These are phyloP conservation scores for Vigna hirtella DNA, from an alignment of 306 rosid species.

Conservation along the genomic window DNA sequence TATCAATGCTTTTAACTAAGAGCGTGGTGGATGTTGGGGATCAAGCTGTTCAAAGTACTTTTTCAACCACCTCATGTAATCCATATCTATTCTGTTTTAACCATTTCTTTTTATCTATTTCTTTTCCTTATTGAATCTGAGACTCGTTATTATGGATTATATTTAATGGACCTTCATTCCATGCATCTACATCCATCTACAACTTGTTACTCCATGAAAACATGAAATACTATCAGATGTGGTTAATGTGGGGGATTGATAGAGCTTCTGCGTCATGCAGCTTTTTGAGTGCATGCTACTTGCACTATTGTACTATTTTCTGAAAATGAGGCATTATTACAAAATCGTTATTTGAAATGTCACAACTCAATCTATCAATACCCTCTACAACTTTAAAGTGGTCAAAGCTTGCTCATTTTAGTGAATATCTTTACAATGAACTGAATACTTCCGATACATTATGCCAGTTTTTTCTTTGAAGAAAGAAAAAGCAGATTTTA, in stretches of 20 bases:
- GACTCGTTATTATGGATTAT: neutral
- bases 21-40: neutral
- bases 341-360: neutral
- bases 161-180: slow-evolving; percentile 14
- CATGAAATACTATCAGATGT: neutral
- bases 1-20: slow-evolving; percentile 21
- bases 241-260: neutral
- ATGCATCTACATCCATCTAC: slow-evolving; percentile 4
- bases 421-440: neutral
- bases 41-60: neutral
- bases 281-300: neutral
- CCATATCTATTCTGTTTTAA: neutral
- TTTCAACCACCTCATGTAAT: neutral
- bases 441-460: neutral
- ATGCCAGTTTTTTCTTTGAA: neutral
- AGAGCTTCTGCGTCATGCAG: neutral
- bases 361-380: neutral
- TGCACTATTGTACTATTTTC: neutral
- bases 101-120: neutral
- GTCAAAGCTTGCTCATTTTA: slow-evolving; percentile 18
- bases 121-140: slow-evolving; percentile 6
- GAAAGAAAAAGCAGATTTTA: neutral
- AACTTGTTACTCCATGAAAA: neutral
- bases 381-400: neutral
- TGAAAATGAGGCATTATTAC: neutral